Evolutionary conservation across 768 basidiomycete genomes (phyloP).

Genomic region (Postia placenta): DNA sequence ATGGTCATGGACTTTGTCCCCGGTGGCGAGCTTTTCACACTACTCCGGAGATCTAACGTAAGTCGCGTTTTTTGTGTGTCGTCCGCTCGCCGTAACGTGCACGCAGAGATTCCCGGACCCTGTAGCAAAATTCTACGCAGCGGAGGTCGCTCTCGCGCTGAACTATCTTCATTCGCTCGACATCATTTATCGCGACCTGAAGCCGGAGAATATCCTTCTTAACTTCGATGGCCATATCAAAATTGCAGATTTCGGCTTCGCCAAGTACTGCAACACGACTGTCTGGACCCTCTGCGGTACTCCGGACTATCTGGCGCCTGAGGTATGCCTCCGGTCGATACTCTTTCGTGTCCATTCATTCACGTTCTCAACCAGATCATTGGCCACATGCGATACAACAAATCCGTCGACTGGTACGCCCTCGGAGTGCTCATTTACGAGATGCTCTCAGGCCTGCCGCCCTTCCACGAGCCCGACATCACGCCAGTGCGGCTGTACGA

Average conservation of each 20-base stretch:
- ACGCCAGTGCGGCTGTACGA: slow-evolving; percentile 89
- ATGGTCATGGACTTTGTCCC: slow-evolving; percentile 98
- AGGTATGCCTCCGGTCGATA: slow-evolving; percentile 38
- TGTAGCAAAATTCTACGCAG: slow-evolving; percentile 96
- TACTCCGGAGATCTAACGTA: slow-evolving; percentile 85
- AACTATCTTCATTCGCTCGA: slow-evolving; percentile 82
- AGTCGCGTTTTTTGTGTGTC: slow-evolving; percentile 20
- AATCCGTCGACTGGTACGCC: slow-evolving; percentile 98
- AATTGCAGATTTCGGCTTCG: slow-evolving; percentile 95
- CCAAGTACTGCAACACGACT: slow-evolving; percentile 79
- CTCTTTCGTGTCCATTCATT: not conserved
- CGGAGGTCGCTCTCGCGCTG: slow-evolving; percentile 89
- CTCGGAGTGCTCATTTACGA: slow-evolving; percentile 96
- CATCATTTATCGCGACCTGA: slow-evolving; percentile 96
- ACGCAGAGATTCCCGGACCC: slow-evolving; percentile 90
- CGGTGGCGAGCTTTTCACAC: slow-evolving; percentile 94
- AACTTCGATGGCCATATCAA: slow-evolving; percentile 96
- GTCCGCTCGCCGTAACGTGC: not conserved
- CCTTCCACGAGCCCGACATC: slow-evolving; percentile 83
- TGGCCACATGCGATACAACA: slow-evolving; percentile 83
- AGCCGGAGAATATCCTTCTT: slow-evolving; percentile 94
- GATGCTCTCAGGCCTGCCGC: slow-evolving; percentile 94
- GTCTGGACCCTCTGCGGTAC: slow-evolving; percentile 97
- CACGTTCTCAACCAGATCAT: slow-evolving; percentile 46
- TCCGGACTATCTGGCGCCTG: slow-evolving; percentile 95